Percentiles rank a stretch among this genome's conserved stretches.
Evolutionary conservation across 805 yeast species (phyloP).

Genomic region (Candida boleticola): DNA sequence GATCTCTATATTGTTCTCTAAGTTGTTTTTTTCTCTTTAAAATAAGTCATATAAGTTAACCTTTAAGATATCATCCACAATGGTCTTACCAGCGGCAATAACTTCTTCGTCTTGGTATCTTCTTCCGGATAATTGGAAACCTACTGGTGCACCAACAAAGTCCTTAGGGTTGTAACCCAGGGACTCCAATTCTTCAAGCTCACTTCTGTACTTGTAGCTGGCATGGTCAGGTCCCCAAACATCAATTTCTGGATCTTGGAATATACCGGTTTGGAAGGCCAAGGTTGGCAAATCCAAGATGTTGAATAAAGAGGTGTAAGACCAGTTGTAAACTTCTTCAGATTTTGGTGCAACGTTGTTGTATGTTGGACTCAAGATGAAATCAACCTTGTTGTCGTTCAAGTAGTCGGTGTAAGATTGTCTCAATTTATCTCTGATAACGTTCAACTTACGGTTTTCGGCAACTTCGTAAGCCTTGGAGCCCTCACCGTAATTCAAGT

Average conservation of each 20-base stretch:
- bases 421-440: constrained; percentile 56
- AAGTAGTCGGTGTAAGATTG: constrained; percentile 55
- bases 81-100: constrained; percentile 44
- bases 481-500: constrained; percentile 58
- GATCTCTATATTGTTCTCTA: too few species aligned
- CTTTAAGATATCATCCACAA: constrained; percentile 32
- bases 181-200: constrained; percentile 48
- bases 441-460: constrained; percentile 56
- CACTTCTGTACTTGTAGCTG: constrained; percentile 40
- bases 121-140: constrained; percentile 52
- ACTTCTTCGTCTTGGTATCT: constrained; percentile 59
- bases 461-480: constrained; percentile 42
- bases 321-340: constrained; percentile 68
- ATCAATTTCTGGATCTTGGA: constrained; percentile 56
- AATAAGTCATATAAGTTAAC: constrained; percentile 19
- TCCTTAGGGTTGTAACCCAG: constrained; percentile 46
- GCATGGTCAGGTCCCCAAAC: constrained; percentile 37
- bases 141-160: constrained; percentile 54
- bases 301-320: constrained; percentile 75
- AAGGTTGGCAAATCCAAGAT: constrained; percentile 69
- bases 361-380: constrained; percentile 65
- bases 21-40: background rate
- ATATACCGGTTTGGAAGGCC: constrained; percentile 59
- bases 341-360: constrained; percentile 72
- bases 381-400: constrained; percentile 56